These are phyloP conservation scores for Geotrichum aggregatum DNA, from an alignment of 1,139 yeast genomes.

Conservation along the genomic window DNA sequence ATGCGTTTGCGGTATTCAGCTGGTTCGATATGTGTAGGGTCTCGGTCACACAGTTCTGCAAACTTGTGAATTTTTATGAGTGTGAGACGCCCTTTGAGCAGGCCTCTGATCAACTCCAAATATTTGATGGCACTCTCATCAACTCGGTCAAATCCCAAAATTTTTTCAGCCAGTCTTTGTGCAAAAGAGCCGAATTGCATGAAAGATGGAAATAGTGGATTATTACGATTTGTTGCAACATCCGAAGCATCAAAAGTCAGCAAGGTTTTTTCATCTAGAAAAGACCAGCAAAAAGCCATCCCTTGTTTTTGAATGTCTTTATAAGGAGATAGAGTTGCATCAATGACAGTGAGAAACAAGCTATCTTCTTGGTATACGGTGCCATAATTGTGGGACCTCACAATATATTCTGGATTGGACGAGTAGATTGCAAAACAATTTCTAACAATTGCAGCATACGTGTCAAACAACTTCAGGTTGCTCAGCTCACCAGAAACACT, in stretches of 20 bases:
- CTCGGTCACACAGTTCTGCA: constrained; percentile 29
- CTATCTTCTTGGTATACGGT: constrained; percentile 15
- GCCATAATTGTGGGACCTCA: constrained; percentile 25
- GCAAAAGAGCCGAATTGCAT: constrained; percentile 17
- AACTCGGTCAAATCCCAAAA: constrained; percentile 2
- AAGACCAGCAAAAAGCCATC: constrained; percentile 16
- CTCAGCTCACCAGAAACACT: constrained; percentile 20
- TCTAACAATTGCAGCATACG: constrained; percentile 17
- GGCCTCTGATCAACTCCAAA: constrained; percentile 31
- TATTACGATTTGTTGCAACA: constrained; percentile 1
- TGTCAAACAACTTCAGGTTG: constrained; percentile 11
- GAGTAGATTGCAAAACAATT: constrained; percentile 24
- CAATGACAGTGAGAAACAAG: constrained; percentile 11
- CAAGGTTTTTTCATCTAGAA: constrained; percentile 12
- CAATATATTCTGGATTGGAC: constrained; percentile 27
- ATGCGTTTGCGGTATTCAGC: constrained; percentile 33
- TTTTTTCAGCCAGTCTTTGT: constrained; percentile 5
- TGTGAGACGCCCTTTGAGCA: constrained; percentile 23
- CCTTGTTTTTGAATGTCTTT: constrained; percentile 9
- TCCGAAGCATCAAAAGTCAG: constrained; percentile 7
- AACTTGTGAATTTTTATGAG: constrained; percentile 35
- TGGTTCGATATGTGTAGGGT: constrained; percentile 27
- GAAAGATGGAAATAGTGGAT: constrained; percentile 13
- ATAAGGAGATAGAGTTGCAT: constrained; percentile 7
- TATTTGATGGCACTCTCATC: constrained; percentile 26